Conservation (phyloP, 1,284 basidiomycete species). For the Rhodofomes roseus region DNA sequence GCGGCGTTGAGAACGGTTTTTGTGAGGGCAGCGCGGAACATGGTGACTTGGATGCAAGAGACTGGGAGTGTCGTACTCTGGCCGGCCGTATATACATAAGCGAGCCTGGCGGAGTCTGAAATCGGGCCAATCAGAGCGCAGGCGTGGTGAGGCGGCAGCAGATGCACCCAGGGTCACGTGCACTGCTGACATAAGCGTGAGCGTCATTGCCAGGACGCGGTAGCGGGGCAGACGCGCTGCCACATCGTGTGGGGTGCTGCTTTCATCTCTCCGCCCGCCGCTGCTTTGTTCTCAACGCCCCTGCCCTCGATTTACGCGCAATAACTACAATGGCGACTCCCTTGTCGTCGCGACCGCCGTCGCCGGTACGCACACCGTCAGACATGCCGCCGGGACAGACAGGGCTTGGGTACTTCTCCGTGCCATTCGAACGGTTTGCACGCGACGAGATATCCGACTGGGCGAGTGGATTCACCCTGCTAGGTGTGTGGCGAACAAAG, state of each 20-base stretch:
- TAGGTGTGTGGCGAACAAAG: constrained; percentile 42
- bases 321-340: constrained; percentile 22
- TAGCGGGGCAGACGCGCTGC: not conserved
- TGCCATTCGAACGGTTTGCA: constrained; percentile 49
- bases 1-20: constrained; percentile 45
- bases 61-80: constrained; percentile 16
- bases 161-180: not conserved
- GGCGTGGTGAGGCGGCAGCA: not conserved
- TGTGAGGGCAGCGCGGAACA: constrained; percentile 64
- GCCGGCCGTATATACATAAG: constrained; percentile 10
- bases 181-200: not conserved
- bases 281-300: constrained; percentile 1
- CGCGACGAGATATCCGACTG: constrained; percentile 51
- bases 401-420: constrained; percentile 43
- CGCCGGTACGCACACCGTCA: constrained; percentile 20
- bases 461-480: constrained; percentile 63
- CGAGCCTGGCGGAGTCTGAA: constrained; percentile 12
- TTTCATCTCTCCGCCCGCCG: constrained; percentile 4
- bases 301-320: not conserved
- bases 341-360: constrained; percentile 27
- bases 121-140: not conserved
- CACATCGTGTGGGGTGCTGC: not conserved
- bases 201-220: constrained; percentile 2
- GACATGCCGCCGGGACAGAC: constrained; percentile 21
- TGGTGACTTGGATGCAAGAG: constrained; percentile 35